phyloP scores from a whole-genome alignment of 805 yeast genomes.

The Lipomyces yamadae region DNA sequence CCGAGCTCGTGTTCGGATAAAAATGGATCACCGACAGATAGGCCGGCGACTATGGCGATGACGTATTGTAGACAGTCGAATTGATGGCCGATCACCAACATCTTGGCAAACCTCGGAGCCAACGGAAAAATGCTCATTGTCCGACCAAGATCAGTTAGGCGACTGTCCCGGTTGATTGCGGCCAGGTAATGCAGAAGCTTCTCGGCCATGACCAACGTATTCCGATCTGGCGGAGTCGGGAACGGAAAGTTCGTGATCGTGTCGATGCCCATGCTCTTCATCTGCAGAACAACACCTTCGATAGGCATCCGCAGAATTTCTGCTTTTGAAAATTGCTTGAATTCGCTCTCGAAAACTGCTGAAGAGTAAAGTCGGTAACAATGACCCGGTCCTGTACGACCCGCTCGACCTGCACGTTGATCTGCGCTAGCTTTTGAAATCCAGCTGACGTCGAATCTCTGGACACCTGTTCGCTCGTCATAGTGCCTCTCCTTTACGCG shows the following conservation, averaged over 20 bases:
- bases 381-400: conserved; percentile 98
- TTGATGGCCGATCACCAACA: conserved; percentile 86
- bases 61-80: conserved; percentile 82
- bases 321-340: conserved; percentile 80
- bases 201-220: conserved; percentile 66
- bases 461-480: conserved; percentile 85
- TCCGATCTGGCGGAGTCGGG: conserved; percentile 86
- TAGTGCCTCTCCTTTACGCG: conserved; percentile 85
- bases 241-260: conserved; percentile 91
- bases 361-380: conserved; percentile 91
- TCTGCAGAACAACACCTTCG: conserved; percentile 90
- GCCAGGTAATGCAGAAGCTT: conserved; percentile 71
- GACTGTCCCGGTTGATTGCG: conserved; percentile 64
- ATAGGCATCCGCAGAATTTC: conserved; percentile 95
- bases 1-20: conserved; percentile 76
- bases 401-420: conserved; percentile 96
- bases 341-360: conserved; percentile 88
- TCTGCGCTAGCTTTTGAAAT: conserved; percentile 93
- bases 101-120: conserved; percentile 90
- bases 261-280: conserved; percentile 97
- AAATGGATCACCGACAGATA: conserved; percentile 94
- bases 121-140: conserved; percentile 91
- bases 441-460: conserved; percentile 90
- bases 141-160: conserved; percentile 76
- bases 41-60: conserved; percentile 88